Conservation (phyloP, 257 asterid species). For the Solanum chmielewskii region DNA sequence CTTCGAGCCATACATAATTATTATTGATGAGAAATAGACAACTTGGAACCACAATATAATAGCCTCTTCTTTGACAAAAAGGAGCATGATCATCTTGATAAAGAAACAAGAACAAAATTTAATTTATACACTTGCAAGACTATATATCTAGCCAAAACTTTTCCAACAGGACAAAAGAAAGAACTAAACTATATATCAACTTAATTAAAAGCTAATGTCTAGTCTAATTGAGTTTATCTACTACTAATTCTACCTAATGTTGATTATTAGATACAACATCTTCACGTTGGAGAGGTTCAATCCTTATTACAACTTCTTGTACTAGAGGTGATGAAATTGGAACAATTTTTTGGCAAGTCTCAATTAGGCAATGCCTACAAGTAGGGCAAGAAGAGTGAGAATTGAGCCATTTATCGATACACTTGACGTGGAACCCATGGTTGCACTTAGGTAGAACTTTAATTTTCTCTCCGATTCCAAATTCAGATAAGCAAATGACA, state of each 20-base stretch:
- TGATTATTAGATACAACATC: neutral
- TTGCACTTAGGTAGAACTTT: neutral
- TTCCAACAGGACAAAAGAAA: neutral
- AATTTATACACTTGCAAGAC: neutral
- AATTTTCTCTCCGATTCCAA: neutral
- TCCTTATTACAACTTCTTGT: neutral
- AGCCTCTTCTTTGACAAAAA: neutral
- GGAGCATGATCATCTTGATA: neutral
- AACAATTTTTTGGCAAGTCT: neutral
- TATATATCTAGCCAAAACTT: neutral
- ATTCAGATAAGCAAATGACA: neutral
- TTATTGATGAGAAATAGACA: too few species aligned
- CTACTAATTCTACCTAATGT: neutral
- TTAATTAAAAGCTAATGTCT: neutral
- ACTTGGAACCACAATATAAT: neutral
- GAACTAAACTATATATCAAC: neutral
- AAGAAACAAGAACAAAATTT: neutral
- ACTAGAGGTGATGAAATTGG: neutral
- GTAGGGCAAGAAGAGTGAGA: neutral
- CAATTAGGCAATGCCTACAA: neutral
- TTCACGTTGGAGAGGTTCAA: neutral
- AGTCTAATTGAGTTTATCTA: neutral
- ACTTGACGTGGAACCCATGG: neutral
- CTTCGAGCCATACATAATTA: neutral
- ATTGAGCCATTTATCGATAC: neutral